Evolutionary conservation across 2,329 filamentous ascomycete genomes (phyloP), one percentile per base, ranked within the genome.

Genomic region (Colletotrichum sp.): DNA sequence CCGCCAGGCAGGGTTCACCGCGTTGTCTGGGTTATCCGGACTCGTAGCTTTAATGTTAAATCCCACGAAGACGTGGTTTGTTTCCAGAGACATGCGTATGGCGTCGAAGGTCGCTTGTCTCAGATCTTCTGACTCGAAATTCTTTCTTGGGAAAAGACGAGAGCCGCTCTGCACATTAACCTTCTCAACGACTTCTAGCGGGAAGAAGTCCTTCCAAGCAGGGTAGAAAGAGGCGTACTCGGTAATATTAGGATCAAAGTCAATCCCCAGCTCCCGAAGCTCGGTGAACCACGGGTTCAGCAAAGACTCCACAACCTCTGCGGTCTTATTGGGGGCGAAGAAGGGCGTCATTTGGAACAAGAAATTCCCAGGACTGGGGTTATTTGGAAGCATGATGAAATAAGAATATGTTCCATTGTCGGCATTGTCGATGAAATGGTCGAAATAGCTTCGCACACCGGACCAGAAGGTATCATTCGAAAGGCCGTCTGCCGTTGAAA

Each of bases 1-100:
- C 25, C 88, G 82, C 87, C 88, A 90, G 0, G 87, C 88, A 1
- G 87, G 87, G 64, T 85, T 85, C 22, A 85, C 80, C 6, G 85
- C 82, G 25, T 84, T 86, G 52, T 81, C 79, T 8, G 81, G 70
- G 27, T 81, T 18, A 12, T 74, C 71, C 5, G 60, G 67, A 28
- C 71, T 71, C 22, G n/a, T 48, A 22, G 43, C 66, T n/a, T 74
- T 71, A 13, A 70, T 74, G 7, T 70, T 74, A 60, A 74, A 66
- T 5, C 67, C 67, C 5, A 71, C 60, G 52, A 74, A 74, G 5
- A 74, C 61, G 13, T 71, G 67, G 8, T 39, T 66, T 16, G 60
- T 55, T 64, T 72, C 73, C n/a, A 72, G 30, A 3, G 73, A 75
- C 7, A 28, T 68, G 25, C 73, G 61, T 13, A 72, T 75, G 18